Evolutionary conservation across 495 filamentous ascomycete species (phyloP).

Genomic region (Aspergillus leporis): DNA sequence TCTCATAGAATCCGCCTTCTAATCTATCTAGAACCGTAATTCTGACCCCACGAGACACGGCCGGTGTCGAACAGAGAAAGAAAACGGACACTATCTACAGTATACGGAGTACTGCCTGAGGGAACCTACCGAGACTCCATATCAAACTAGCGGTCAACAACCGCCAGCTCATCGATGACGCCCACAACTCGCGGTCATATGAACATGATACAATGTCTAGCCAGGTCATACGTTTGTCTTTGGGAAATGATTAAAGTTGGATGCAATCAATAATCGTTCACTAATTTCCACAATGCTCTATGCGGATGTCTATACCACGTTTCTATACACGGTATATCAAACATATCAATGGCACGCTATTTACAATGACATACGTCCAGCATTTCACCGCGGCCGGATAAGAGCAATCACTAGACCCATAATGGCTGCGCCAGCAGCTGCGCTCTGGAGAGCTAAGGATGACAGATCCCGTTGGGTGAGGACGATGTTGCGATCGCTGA

Average conservation of each 20-base stretch:
- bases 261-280: not conserved
- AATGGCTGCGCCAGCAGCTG: slow-evolving; percentile 68
- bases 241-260: not conserved
- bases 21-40: not conserved
- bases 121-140: not conserved
- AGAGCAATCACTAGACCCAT: slow-evolving; percentile 61
- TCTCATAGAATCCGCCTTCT: not conserved
- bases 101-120: no score
- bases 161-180: not conserved
- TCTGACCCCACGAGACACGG: no score
- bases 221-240: not conserved
- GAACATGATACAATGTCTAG: not conserved
- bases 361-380: not conserved
- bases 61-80: no score
- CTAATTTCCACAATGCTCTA: not conserved
- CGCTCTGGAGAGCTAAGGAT: slow-evolving; percentile 66
- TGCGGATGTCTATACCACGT: slow-evolving; percentile 4
- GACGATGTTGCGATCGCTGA: slow-evolving; percentile 69
- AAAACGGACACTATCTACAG: no score
- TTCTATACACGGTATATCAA: not conserved
- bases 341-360: slow-evolving; percentile 3
- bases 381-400: slow-evolving; percentile 47
- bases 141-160: not conserved
- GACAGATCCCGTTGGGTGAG: slow-evolving; percentile 76
- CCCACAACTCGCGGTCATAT: not conserved